phyloP scores from a whole-genome alignment of 495 filamentous ascomycete genomes.

The Beverwykella pulmonaria region DNA sequence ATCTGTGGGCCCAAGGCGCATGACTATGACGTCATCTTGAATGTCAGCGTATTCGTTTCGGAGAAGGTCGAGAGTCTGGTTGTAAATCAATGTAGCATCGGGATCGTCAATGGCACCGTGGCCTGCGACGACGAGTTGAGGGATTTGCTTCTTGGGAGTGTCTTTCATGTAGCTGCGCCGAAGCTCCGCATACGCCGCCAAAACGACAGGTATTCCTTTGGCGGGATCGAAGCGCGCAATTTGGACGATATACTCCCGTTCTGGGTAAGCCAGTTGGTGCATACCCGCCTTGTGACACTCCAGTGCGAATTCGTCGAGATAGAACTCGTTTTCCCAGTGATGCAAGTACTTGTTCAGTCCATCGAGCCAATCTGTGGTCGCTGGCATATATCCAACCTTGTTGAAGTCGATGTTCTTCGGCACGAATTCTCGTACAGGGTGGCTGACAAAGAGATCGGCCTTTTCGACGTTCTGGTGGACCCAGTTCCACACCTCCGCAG shows the following conservation, averaged over 20 bases:
- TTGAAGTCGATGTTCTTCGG: slow-evolving; percentile 66
- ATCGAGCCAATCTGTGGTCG: slow-evolving; percentile 88
- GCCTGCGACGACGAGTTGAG: slow-evolving; percentile 76
- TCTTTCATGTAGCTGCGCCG: slow-evolving; percentile 58
- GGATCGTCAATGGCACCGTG: slow-evolving; percentile 88
- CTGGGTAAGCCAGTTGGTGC: slow-evolving; percentile 68
- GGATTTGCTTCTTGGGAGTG: slow-evolving; percentile 53
- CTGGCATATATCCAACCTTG: slow-evolving; percentile 77
- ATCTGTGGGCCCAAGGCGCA: slow-evolving; percentile 77
- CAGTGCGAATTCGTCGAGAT: slow-evolving; percentile 72
- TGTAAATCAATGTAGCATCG: slow-evolving; percentile 73
- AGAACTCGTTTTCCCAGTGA: slow-evolving; percentile 74
- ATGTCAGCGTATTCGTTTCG: slow-evolving; percentile 58
- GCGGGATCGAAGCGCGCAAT: slow-evolving; percentile 85
- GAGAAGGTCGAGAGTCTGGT: slow-evolving; percentile 67
- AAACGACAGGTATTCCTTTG: slow-evolving; percentile 80
- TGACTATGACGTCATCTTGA: slow-evolving; percentile 66
- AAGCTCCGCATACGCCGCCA: slow-evolving; percentile 77
- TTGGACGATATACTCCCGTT: slow-evolving; percentile 77
- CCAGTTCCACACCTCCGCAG: slow-evolving; percentile 75
- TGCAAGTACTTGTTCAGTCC: slow-evolving; percentile 80
- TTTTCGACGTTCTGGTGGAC: slow-evolving; percentile 72
- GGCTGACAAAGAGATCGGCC: slow-evolving; percentile 81
- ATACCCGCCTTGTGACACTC: slow-evolving; percentile 60
- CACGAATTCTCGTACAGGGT: slow-evolving; percentile 79